Evolutionary conservation across 1,284 basidiomycete genomes (phyloP), one percentile per base, ranked within the genome.

Genomic region (Ustilago shanxiensis): DNA sequence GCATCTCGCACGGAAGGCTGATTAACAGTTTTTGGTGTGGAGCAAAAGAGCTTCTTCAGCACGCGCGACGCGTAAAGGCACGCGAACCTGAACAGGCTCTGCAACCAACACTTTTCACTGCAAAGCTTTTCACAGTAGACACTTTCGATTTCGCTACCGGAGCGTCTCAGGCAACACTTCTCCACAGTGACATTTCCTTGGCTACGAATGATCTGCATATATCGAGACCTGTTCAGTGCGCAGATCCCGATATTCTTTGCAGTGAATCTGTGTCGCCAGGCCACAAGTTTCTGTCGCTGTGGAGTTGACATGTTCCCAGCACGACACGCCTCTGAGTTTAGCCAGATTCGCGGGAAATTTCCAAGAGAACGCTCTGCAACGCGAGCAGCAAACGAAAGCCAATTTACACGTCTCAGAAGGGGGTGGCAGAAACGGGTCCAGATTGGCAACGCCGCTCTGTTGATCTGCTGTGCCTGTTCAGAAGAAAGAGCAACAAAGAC

Each of bases 51-150:
- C 45, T 52, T 45, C 29, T 3, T 10, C 20, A 45, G 33, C 13
- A 41, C 33, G 49, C 69, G 70, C 70, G 70, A 72, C 70, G 70
- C 70, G 70, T 67, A 72, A 63, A 72, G 60, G 18, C 49, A 54
- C 35, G 16, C 37, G 14, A 20, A 54, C 35, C 8, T 31, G 14
- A 20, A 35, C 28, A 57, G 26, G 24, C 14, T 37, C 13, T 39
- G 10, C 35, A 55, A 29, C 16, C 53, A 37, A 37, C n/a, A 29
- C 35, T 31, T 39, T 24, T 31, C 35, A 2, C 14, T 33, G 24
- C 51, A 16, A 53, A 24, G 5, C 9, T 24, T 33, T 55, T 11
- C 31, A 33, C 31, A 11, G 35, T 10, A 16, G 35, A 3, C 35
- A 37, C 35, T 3, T 16, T 37, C 35, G 35, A 16, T 9, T 9